Evolutionary conservation across 2,329 filamentous ascomycete species (phyloP).

Genomic region (Rhytidhysteron rufulum): DNA sequence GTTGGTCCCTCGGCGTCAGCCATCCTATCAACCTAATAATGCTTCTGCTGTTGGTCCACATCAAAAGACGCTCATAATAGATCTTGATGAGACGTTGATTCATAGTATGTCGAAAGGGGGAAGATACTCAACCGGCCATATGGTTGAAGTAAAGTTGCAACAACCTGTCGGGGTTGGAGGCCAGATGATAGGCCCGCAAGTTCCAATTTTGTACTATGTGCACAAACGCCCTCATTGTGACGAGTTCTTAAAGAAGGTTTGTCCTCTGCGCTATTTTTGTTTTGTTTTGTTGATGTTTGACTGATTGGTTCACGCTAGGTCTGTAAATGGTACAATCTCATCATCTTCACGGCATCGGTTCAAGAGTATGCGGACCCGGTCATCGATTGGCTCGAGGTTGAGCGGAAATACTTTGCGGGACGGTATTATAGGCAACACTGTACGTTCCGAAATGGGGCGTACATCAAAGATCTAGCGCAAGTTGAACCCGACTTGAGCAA

Average conservation of each 20-base stretch:
- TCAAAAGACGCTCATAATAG: conserved; percentile 91
- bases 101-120: conserved; percentile 97
- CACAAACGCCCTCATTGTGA: conserved; percentile 97
- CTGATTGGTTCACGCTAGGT: too few relatives aligned
- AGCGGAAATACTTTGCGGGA: conserved; percentile 92
- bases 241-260: conserved; percentile 83
- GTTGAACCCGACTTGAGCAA: conserved; percentile 96
- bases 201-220: conserved; percentile 97
- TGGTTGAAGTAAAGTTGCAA: conserved; percentile 94
- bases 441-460: conserved; percentile 90
- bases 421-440: conserved; percentile 97
- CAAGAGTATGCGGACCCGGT: conserved; percentile 98
- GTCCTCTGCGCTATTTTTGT: conserved; percentile 15
- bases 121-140: conserved; percentile 92
- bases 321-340: conserved; percentile 96
- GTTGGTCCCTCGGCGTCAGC: conserved; percentile 81
- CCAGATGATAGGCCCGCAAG: conserved; percentile 72
- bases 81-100: conserved; percentile 95
- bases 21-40: conserved; percentile 65
- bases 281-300: too few relatives aligned
- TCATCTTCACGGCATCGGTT: conserved; percentile 94
- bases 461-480: conserved; percentile 95
- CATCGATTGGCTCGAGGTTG: conserved; percentile 96
- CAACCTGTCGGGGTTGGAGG: conserved; percentile 65
- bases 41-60: conserved; percentile 34